Evolutionary conservation across 2,329 filamentous ascomycete species (phyloP).

Genomic region (Pseudogymnoascus sp.): DNA sequence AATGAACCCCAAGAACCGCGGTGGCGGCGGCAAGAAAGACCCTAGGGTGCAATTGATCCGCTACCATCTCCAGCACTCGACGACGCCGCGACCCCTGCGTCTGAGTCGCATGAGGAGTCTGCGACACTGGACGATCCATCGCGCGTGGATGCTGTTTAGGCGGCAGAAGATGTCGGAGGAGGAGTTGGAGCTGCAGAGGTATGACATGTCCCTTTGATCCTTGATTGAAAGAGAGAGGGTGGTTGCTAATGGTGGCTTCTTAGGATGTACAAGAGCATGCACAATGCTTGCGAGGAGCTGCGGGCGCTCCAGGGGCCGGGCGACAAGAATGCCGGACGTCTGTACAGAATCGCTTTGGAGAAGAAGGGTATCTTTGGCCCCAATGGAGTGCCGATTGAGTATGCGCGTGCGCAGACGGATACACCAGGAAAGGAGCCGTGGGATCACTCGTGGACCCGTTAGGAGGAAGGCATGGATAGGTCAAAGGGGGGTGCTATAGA

Average conservation of each 20-base stretch:
- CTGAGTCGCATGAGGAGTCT: conserved; percentile 82
- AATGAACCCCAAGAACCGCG: conserved; percentile 10
- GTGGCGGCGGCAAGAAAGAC: conserved; percentile 19
- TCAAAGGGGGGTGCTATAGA: not conserved
- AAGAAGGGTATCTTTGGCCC: conserved; percentile 76
- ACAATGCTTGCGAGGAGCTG: conserved; percentile 77
- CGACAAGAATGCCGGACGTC: conserved; percentile 54
- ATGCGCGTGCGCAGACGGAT: conserved; percentile 77
- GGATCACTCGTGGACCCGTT: conserved; percentile 85
- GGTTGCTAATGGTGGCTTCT: not conserved
- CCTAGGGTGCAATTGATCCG: conserved; percentile 48
- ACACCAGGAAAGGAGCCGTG: conserved; percentile 72
- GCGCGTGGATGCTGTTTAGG: conserved; percentile 80
- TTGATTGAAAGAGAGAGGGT: no score
- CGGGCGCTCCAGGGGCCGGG: conserved; percentile 52
- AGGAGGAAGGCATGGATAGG: conserved; percentile 6
- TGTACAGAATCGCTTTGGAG: conserved; percentile 84
- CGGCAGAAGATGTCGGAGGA: conserved; percentile 58
- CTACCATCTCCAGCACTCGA: conserved; percentile 63
- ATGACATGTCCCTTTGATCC: conserved; percentile 28
- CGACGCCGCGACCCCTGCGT: conserved; percentile 69
- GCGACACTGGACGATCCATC: conserved; percentile 98
- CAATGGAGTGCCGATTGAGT: conserved; percentile 81
- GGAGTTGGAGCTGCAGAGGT: conserved; percentile 66
- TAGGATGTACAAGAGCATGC: conserved; percentile 71